Percentiles rank a stretch among this genome's conserved stretches.
phyloP scores from a whole-genome alignment of 495 filamentous ascomycete genomes.

The Penicillium bialowiezense region DNA sequence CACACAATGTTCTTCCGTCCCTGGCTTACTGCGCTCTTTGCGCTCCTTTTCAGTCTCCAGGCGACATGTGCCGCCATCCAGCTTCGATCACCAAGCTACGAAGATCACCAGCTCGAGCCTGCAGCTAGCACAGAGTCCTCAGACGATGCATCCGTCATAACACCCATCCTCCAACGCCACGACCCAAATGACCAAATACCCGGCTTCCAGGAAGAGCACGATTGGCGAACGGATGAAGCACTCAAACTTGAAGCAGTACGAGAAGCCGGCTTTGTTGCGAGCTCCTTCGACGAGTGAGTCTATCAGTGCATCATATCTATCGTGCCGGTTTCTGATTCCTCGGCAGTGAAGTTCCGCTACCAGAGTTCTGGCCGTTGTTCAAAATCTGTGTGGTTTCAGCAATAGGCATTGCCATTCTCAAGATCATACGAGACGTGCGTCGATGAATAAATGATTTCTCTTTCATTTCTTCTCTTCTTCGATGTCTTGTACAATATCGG shows the following conservation, averaged over 20 bases:
- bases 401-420: slow-evolving; percentile 1
- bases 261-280: slow-evolving; percentile 2
- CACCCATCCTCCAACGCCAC: not conserved
- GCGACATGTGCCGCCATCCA: not conserved
- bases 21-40: not conserved
- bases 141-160: not conserved
- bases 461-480: not conserved
- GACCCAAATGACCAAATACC: not conserved
- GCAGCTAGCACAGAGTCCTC: not conserved
- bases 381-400: slow-evolving; percentile 1
- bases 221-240: slow-evolving; percentile 1
- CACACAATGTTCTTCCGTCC: not conserved
- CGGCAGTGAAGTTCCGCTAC: not conserved
- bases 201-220: not conserved
- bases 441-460: not conserved
- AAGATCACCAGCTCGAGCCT: not conserved
- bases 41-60: not conserved
- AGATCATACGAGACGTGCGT: not conserved
- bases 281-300: not conserved
- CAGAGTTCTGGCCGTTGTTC: not conserved
- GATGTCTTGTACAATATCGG: no score
- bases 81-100: not conserved
- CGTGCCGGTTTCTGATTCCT: not conserved
- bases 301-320: no score
- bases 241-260: not conserved